Evolutionary conservation across 1,284 basidiomycete species (phyloP).

Genomic region (Austropuccinia psidii): DNA sequence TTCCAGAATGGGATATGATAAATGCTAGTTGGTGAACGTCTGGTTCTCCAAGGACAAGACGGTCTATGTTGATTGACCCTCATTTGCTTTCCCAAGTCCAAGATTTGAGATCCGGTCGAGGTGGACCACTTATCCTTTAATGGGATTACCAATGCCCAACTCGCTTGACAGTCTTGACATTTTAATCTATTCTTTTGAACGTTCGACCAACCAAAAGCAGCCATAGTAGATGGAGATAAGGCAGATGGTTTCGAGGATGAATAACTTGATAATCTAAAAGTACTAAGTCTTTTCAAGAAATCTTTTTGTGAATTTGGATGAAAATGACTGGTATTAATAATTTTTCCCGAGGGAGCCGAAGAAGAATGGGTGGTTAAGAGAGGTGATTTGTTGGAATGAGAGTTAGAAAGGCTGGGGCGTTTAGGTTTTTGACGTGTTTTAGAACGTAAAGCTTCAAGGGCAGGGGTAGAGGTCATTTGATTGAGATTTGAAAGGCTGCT

Average conservation of each 20-base stretch:
- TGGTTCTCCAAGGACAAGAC: constrained; percentile 26
- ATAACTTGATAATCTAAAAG: constrained; percentile 28
- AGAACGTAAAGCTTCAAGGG: constrained; percentile 16
- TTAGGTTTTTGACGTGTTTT: background rate
- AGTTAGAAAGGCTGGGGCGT: background rate
- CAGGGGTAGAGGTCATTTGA: constrained; percentile 16
- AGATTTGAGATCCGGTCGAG: background rate
- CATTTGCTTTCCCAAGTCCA: background rate
- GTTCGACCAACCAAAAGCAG: constrained; percentile 22
- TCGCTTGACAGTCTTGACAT: background rate
- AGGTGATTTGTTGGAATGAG: background rate
- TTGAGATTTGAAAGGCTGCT: too few relatives aligned
- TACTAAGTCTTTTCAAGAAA: constrained; percentile 1
- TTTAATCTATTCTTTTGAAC: constrained; percentile 16
- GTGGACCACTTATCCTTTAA: constrained; percentile 7
- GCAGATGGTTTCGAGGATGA: constrained; percentile 3
- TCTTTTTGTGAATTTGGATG: background rate
- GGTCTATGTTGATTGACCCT: constrained; percentile 11
- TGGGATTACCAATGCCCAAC: constrained; percentile 21
- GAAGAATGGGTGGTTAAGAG: background rate
- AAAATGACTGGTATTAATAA: background rate
- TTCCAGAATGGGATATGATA: constrained; percentile 2
- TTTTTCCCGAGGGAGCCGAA: background rate
- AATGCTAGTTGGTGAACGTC: background rate
- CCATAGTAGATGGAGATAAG: constrained; percentile 12